These are phyloP conservation scores for Byssochlamys sp. DNA, from an alignment of 2,329 filamentous ascomycete genomes.

Conservation along the genomic window DNA sequence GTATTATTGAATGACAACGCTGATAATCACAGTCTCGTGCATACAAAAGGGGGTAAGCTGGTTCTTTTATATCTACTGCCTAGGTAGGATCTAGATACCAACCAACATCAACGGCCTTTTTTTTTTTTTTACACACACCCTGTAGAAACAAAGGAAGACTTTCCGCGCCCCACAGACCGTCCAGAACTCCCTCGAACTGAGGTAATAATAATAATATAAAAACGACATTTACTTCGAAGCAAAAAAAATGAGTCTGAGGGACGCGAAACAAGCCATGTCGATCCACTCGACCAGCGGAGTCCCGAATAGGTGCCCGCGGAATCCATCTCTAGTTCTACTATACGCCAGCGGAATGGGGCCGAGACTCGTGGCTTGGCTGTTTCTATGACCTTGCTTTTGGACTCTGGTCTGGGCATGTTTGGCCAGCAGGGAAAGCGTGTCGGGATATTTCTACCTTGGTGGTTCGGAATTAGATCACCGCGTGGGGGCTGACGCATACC, in stretches of 20 bases:
- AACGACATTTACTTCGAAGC: not conserved
- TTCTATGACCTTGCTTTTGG: not conserved
- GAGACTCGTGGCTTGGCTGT: not conserved
- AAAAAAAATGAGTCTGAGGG: not conserved
- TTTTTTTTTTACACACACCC: not conserved
- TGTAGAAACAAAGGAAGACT: not conserved
- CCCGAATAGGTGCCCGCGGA: not conserved
- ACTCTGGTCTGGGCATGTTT: not conserved
- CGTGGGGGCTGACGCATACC: not conserved
- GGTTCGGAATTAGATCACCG: not conserved
- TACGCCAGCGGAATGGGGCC: not conserved
- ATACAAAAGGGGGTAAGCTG: not conserved
- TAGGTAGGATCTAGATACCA: not conserved
- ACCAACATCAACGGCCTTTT: not conserved
- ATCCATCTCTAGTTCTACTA: not conserved
- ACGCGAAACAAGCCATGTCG: not conserved
- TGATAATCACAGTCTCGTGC: not conserved
- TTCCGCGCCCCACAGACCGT: not conserved
- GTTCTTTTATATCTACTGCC: not conserved
- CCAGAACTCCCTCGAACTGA: not conserved
- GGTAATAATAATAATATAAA: not conserved
- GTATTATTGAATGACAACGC: not conserved
- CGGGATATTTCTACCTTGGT: not conserved
- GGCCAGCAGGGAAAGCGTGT: not conserved
- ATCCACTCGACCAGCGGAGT: not conserved